Conservation (phyloP, 2,329 filamentous ascomycete genomes). For the Botrytis galanthina region DNA sequence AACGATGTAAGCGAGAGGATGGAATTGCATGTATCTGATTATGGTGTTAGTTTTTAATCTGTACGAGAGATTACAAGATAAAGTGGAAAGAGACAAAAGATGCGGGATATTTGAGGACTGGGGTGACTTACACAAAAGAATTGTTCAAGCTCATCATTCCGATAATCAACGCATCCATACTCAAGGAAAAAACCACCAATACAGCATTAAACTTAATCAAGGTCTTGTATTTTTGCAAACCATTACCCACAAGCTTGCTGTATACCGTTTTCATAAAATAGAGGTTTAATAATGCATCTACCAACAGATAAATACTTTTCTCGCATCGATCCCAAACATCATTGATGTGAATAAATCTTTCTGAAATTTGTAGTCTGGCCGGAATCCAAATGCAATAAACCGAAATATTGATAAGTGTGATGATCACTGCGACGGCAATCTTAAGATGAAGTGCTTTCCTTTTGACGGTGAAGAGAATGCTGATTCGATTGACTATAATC, state of each 20-base stretch:
- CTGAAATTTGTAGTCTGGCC: constrained; percentile 44
- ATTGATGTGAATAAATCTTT: constrained; percentile 47
- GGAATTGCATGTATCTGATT: constrained; percentile 41
- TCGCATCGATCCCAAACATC: constrained; percentile 52
- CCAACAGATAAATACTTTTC: constrained; percentile 50
- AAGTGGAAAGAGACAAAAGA: not conserved
- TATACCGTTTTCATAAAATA: constrained; percentile 49
- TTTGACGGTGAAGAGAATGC: constrained; percentile 46
- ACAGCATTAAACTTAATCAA: constrained; percentile 44
- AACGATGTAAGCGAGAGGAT: constrained; percentile 44
- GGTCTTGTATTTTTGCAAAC: constrained; percentile 42
- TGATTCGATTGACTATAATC: constrained; percentile 55
- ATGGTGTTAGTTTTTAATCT: not conserved
- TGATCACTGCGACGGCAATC: constrained; percentile 39
- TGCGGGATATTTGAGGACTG: not conserved
- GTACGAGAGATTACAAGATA: not conserved
- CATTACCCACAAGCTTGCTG: constrained; percentile 38
- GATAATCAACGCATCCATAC: constrained; percentile 44
- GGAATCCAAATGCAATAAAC: constrained; percentile 57
- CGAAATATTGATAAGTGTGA: constrained; percentile 51
- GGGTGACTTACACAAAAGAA: constrained; percentile 38
- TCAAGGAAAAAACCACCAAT: constrained; percentile 42
- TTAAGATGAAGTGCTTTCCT: constrained; percentile 44
- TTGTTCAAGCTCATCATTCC: constrained; percentile 41
- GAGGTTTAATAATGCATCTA: constrained; percentile 52